Evolutionary conservation across 2,329 filamentous ascomycete species (phyloP).

Genomic region (Geosmithia putterillii): DNA sequence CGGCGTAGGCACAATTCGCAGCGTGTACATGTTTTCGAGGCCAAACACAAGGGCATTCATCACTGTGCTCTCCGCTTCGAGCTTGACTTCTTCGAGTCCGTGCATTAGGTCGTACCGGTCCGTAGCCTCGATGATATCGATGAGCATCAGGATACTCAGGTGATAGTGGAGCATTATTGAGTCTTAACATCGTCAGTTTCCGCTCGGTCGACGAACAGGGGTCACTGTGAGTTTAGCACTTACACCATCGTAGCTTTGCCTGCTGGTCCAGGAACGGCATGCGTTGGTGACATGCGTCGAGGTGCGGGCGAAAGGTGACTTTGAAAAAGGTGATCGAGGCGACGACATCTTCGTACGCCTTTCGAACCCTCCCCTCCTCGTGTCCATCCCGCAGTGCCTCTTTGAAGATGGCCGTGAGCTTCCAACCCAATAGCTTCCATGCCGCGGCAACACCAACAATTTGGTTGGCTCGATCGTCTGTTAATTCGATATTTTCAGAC

Average conservation of each 20-base stretch:
- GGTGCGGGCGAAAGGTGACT: constrained; percentile 11
- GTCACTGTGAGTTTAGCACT: constrained; percentile 12
- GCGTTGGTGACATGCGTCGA: constrained; percentile 16
- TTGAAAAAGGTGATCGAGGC: constrained; percentile 15
- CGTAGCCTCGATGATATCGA: constrained; percentile 15
- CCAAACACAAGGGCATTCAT: constrained; percentile 18
- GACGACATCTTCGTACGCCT: constrained; percentile 11
- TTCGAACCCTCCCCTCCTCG: constrained; percentile 14
- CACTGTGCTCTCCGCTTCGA: constrained; percentile 15
- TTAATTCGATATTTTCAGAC: constrained; percentile 11
- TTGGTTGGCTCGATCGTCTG: constrained; percentile 17
- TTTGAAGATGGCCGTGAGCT: constrained; percentile 17
- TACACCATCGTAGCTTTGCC: constrained; percentile 18
- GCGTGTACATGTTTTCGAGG: constrained; percentile 12
- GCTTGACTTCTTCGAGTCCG: constrained; percentile 10
- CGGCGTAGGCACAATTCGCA: constrained; percentile 1
- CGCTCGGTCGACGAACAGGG: constrained; percentile 8
- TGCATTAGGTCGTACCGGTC: constrained; percentile 12
- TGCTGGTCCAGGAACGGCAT: constrained; percentile 17
- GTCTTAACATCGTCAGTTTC: constrained; percentile 7
- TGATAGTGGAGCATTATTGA: constrained; percentile 20
- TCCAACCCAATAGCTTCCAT: constrained; percentile 19
- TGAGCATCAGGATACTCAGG: constrained; percentile 17
- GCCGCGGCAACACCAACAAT: constrained; percentile 13
- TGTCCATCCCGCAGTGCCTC: constrained; percentile 17